These are phyloP conservation scores for Penicillium canescens DNA, from an alignment of 495 filamentous ascomycete species.

Conservation along the genomic window DNA sequence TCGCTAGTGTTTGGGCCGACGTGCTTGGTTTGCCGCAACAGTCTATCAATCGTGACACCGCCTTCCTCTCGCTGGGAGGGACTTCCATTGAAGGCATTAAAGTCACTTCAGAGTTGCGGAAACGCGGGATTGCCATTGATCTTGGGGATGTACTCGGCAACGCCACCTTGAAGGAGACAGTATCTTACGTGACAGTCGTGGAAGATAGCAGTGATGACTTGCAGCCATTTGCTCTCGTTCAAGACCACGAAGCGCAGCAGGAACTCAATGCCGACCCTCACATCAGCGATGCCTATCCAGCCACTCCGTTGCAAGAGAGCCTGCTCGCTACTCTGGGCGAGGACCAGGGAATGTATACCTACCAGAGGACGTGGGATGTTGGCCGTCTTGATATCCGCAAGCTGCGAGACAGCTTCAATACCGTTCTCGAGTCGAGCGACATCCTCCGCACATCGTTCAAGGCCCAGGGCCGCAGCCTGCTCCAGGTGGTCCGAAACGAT, in stretches of 20 bases:
- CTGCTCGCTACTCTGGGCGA: slow-evolving; percentile 27
- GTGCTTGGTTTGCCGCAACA: slow-evolving; percentile 30
- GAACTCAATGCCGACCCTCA: slow-evolving; percentile 32
- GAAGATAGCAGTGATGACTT: slow-evolving; percentile 1
- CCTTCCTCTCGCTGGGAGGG: slow-evolving; percentile 51
- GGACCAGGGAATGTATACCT: slow-evolving; percentile 42
- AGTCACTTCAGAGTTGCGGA: slow-evolving; percentile 1
- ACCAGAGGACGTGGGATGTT: slow-evolving; percentile 31
- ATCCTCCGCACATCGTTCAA: slow-evolving; percentile 63
- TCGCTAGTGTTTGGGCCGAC: slow-evolving; percentile 35
- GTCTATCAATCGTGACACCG: slow-evolving; percentile 39
- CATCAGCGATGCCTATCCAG: slow-evolving; percentile 43
- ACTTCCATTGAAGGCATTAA: slow-evolving; percentile 60
- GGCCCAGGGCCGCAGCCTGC: slow-evolving; percentile 35
- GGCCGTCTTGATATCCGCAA: slow-evolving; percentile 30
- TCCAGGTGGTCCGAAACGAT: slow-evolving; percentile 54
- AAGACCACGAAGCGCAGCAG: slow-evolving; percentile 14
- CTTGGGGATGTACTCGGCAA: slow-evolving; percentile 32
- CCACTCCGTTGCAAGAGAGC: slow-evolving; percentile 53
- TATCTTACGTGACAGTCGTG: slow-evolving; percentile 5
- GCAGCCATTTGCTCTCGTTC: slow-evolving; percentile 3
- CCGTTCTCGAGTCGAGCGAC: slow-evolving; percentile 32
- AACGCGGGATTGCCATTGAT: slow-evolving; percentile 2
- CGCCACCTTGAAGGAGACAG: slow-evolving; percentile 23
- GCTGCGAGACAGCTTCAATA: slow-evolving; percentile 37